Base-by-base conservation (phyloP, 2,329 filamentous ascomycete species). In the Blastomyces percursus region DNA sequence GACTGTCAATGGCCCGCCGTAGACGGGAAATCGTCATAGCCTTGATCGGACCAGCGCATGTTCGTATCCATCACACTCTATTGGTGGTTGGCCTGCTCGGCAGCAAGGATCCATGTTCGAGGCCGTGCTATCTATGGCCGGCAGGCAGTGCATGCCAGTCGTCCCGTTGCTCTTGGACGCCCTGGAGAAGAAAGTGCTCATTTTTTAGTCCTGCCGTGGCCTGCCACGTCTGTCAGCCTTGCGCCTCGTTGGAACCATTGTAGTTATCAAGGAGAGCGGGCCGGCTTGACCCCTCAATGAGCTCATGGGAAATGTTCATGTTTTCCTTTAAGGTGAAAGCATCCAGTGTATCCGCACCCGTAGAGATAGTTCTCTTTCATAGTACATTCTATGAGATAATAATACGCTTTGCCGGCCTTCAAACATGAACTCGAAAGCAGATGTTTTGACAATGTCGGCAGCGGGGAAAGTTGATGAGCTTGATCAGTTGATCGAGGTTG, bases 221-320 rank as follows among this genome's bases (percentile, higher is more conserved):
- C 35, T 42, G 42, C 57, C 40, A 46, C 57, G 57, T 59, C 57
- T 46, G 57, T 59, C 57, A 59, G 57, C 57, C 57, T 59, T 35
- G 21, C 7, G 24, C 44, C 40, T 48, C 32, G 19, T 27, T 8
- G 54, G 19, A 24, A 2, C 56, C 16, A 21, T 48, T 24, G n/a
- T n/a, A n/a, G n/a, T n/a, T n/a, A n/a, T 48, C 21, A 32, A 21
- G 16, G n/a, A 57, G 9, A 27, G 35, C 19, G 21, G 38, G 54
- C n/a, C 12, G 1, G 35, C 35, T 57, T 14, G 4, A 14, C 35
- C 35, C 32, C 54, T 57, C 35, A 11, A 38, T 16, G 35, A 42
- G 54, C 54, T 24, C 35, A 9, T 4, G 35, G 35, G 40, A 14
- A 16, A 42, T 42, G 38, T 24, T 27, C 32, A 1, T 59, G 27